Percentiles rank a stretch among this genome's conserved stretches.
phyloP scores from a whole-genome alignment of 2,329 filamentous ascomycete species.

The Claviceps maximensis region DNA sequence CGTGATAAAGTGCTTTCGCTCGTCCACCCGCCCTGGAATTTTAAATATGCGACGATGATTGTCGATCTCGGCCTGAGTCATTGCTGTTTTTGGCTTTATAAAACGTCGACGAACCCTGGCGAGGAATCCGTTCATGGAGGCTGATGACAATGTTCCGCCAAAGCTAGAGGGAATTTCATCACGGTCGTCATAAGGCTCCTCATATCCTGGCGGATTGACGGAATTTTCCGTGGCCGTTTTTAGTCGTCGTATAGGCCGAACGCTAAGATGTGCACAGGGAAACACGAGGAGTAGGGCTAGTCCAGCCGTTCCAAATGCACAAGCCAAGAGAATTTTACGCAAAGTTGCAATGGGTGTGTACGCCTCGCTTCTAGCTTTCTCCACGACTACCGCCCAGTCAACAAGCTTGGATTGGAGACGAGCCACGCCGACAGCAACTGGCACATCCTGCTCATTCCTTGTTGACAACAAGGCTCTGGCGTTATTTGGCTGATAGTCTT shows the following conservation, averaged over 20 bases:
- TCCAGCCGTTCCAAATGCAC: conserved; percentile 71
- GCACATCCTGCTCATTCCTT: conserved; percentile 54
- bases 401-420: conserved; percentile 54
- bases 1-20: conserved; percentile 60
- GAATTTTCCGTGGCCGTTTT: conserved; percentile 64
- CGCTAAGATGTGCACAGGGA: conserved; percentile 70
- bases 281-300: conserved; percentile 58
- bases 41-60: conserved; percentile 51
- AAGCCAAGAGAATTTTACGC: conserved; percentile 69
- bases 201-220: conserved; percentile 51
- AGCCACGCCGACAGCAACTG: conserved; percentile 71
- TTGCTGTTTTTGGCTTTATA: conserved; percentile 18
- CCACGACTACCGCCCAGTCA: conserved; percentile 73
- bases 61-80: conserved; percentile 16
- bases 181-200: conserved; percentile 28
- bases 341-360: conserved; percentile 62
- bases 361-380: conserved; percentile 62
- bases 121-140: conserved; percentile 30
- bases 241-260: conserved; percentile 64
- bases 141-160: conserved; percentile 28
- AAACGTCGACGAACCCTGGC: conserved; percentile 25
- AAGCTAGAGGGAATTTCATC: conserved; percentile 31
- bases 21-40: conserved; percentile 71
- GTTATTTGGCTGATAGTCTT: conserved; percentile 41
- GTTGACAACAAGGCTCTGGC: conserved; percentile 57